Conservation (phyloP, 306 rosid species). For the Astragalus glycyphyllos region DNA sequence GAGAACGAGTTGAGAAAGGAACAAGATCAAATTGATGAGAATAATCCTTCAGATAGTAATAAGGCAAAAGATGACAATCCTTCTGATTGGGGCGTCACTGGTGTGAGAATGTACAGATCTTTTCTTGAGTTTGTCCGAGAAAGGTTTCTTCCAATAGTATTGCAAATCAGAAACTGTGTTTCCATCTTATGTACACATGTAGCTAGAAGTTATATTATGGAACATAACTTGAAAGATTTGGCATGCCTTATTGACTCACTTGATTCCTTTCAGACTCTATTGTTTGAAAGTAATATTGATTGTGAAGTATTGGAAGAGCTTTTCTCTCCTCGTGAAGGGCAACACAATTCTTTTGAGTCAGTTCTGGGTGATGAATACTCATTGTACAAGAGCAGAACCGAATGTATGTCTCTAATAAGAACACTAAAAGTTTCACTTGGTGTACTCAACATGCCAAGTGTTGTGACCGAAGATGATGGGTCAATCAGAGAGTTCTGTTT, state of each 20-base stretch:
- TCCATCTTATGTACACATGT: constrained; percentile 53
- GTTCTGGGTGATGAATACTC: constrained; percentile 4
- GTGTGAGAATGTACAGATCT: constrained; percentile 39
- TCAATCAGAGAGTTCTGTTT: constrained; percentile 58
- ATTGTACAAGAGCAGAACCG: constrained; percentile 46
- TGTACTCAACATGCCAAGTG: constrained; percentile 54
- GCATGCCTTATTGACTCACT: constrained; percentile 37
- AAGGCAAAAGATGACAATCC: constrained; percentile 22
- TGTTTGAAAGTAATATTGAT: constrained; percentile 47
- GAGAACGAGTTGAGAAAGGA: constrained; percentile 51
- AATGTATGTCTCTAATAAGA: constrained; percentile 53
- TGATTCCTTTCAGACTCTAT: constrained; percentile 47
- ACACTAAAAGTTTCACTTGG: constrained; percentile 53
- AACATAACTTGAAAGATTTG: constrained; percentile 47
- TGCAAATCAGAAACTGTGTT: constrained; percentile 28
- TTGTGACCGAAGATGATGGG: background rate
- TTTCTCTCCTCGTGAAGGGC: constrained; percentile 41
- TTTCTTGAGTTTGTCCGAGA: constrained; percentile 64
- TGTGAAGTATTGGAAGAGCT: constrained; percentile 51
- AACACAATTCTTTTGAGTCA: constrained; percentile 31
- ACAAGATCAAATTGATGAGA: constrained; percentile 12
- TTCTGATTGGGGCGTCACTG: constrained; percentile 25
- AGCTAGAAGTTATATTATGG: constrained; percentile 52
- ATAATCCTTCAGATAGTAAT: background rate
- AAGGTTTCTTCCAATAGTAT: constrained; percentile 48